Evolutionary conservation across 1,139 yeast species (phyloP).

Genomic region (Geotrichum bryndzae): DNA sequence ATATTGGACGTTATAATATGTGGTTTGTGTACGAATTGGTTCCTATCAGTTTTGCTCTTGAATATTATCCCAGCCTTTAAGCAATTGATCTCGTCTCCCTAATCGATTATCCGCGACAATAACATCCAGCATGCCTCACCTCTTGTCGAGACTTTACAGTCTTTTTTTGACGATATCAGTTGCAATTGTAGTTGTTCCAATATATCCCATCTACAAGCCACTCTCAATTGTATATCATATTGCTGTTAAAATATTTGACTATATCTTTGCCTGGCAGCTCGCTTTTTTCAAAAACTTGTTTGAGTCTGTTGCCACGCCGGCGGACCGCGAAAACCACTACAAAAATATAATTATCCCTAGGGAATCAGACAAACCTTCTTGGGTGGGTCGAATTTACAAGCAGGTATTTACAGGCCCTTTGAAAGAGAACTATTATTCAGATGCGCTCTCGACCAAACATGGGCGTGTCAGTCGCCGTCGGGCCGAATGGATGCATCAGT

Average conservation of each 20-base stretch:
- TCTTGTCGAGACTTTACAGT: conserved; percentile 2
- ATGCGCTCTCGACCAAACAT: conserved; percentile 2
- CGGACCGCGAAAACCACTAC: conserved; percentile 9
- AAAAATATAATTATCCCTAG: not conserved
- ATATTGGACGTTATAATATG: no score
- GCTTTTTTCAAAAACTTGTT: conserved; percentile 6
- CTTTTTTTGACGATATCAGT: not conserved
- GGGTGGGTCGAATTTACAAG: not conserved
- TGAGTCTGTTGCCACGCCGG: conserved; percentile 8
- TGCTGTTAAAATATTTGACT: not conserved
- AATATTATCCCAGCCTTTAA: no score
- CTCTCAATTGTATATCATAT: conserved; percentile 2
- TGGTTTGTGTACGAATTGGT: no score
- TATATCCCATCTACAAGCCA: conserved; percentile 13
- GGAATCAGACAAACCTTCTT: not conserved
- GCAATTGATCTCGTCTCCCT: not conserved
- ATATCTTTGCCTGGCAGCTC: conserved; percentile 5
- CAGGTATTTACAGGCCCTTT: not conserved
- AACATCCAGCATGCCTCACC: not conserved
- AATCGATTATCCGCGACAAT: not conserved
- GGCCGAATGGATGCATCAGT: not conserved
- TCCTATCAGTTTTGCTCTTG: no score
- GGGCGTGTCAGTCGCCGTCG: not conserved
- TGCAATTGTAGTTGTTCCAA: not conserved
- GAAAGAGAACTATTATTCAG: conserved; percentile 8